A percentile compares a stretch with the other conserved stretches of the same genome.
These are phyloP conservation scores for Quercus lobata DNA, from an alignment of 331 rosid genomes.

Conservation along the genomic window DNA sequence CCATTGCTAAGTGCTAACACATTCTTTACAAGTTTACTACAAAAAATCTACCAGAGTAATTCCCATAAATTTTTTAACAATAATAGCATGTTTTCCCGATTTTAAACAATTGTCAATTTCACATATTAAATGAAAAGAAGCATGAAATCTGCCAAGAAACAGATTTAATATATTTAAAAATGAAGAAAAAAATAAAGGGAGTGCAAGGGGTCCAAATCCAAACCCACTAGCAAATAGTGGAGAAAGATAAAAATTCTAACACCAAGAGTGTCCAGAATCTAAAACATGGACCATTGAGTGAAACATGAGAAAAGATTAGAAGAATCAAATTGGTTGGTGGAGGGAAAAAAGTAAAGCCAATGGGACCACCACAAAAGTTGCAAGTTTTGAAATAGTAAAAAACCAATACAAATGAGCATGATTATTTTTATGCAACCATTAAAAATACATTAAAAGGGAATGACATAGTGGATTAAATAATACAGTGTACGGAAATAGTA, in stretches of 20 bases:
- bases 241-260: neutral
- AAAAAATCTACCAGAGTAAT: neutral
- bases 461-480: neutral
- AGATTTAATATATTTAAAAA: neutral
- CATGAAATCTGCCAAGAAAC: conserved; percentile 10
- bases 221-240: neutral
- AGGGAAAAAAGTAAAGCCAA: conserved; percentile 5
- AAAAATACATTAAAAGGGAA: neutral
- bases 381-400: neutral
- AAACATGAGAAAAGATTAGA: conserved; percentile 14
- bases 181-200: neutral
- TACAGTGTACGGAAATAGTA: neutral
- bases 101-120: neutral
- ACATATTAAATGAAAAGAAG: neutral
- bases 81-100: neutral
- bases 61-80: neutral
- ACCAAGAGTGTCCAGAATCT: conserved; percentile 18
- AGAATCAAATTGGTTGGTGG: conserved; percentile 13
- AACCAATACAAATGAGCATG: neutral
- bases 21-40: neutral
- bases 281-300: neutral
- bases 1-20: neutral
- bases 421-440: neutral
- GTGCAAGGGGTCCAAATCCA: neutral
- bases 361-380: conserved; percentile 18